Conservation (phyloP, 352 stramenopile species). For the Pythium aphanidermatum region DNA sequence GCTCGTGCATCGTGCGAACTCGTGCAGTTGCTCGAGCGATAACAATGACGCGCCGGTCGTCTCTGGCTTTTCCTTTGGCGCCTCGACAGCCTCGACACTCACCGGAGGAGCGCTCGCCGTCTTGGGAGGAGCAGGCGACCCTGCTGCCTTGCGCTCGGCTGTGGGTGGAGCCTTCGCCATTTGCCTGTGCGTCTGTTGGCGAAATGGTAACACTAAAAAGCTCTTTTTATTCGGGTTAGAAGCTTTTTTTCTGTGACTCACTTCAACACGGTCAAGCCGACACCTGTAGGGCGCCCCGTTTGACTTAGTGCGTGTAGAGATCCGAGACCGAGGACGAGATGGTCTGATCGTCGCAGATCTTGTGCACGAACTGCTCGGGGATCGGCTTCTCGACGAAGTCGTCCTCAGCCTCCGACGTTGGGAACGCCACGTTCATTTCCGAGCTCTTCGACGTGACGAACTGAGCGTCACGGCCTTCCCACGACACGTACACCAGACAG, state of each 20-base stretch:
- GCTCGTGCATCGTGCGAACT: slow-evolving; percentile 19
- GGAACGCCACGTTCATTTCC: slow-evolving; percentile 97
- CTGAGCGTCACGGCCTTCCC: slow-evolving; percentile 82
- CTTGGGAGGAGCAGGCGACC: too few relatives aligned
- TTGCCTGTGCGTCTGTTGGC: too few relatives aligned
- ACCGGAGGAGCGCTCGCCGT: too few relatives aligned
- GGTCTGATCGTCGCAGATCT: slow-evolving; percentile 75
- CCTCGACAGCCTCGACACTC: too few relatives aligned
- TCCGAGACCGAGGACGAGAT: slow-evolving; percentile 93
- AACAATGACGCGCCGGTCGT: slow-evolving; percentile 18
- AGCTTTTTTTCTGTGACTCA: neutral
- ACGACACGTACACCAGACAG: slow-evolving; percentile 94
- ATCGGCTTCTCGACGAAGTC: slow-evolving; percentile 96
- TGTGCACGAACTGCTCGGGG: slow-evolving; percentile 97
- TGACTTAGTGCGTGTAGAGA: slow-evolving; percentile 88
- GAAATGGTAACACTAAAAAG: slow-evolving; percentile 8
- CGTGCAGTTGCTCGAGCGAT: slow-evolving; percentile 27
- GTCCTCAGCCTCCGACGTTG: slow-evolving; percentile 61
- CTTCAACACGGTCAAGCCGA: neutral
- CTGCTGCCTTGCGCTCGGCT: too few relatives aligned
- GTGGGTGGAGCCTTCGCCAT: slow-evolving; percentile 8
- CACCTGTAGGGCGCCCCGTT: too few relatives aligned
- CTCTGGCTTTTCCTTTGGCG: too few relatives aligned
- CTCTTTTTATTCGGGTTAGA: slow-evolving; percentile 3
- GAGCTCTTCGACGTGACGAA: slow-evolving; percentile 97